A percentile compares a stretch with the other conserved stretches of the same genome.
These are phyloP conservation scores for Colletotrichum chlorophyti DNA, from an alignment of 2,329 filamentous ascomycete genomes.

Conservation along the genomic window DNA sequence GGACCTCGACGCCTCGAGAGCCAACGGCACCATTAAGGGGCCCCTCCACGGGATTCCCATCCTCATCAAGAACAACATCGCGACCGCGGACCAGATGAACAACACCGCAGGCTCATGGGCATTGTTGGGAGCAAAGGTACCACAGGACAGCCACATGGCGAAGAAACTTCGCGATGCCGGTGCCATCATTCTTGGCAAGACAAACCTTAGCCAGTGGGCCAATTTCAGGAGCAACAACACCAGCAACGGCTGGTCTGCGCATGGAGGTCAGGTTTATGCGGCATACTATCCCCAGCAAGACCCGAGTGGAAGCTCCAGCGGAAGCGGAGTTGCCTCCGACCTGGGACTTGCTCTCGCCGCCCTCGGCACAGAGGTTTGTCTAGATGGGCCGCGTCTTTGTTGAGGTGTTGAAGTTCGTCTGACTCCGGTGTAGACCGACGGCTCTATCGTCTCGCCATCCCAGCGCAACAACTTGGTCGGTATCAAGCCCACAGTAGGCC, in stretches of 20 bases:
- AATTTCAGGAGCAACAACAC: slow-evolving; percentile 63
- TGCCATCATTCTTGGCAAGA: slow-evolving; percentile 68
- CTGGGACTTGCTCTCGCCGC: slow-evolving; percentile 65
- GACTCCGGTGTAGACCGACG: no score
- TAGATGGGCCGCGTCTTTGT: slow-evolving; percentile 53
- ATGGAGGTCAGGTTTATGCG: slow-evolving; percentile 66
- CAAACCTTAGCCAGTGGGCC: slow-evolving; percentile 69
- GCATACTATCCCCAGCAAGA: slow-evolving; percentile 68
- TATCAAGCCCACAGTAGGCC: slow-evolving; percentile 71
- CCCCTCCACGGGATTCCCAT: slow-evolving; percentile 70
- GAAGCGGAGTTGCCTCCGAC: slow-evolving; percentile 64
- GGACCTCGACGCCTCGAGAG: slow-evolving; percentile 39
- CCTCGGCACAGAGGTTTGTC: slow-evolving; percentile 66
- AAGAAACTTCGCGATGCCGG: slow-evolving; percentile 65
- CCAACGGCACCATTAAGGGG: slow-evolving; percentile 34
- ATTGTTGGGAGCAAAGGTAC: slow-evolving; percentile 60
- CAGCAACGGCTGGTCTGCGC: slow-evolving; percentile 69
- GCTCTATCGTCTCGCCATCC: slow-evolving; percentile 65
- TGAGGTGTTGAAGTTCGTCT: no score
- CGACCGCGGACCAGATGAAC: slow-evolving; percentile 65
- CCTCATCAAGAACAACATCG: slow-evolving; percentile 71
- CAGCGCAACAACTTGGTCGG: slow-evolving; percentile 65
- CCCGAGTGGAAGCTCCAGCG: slow-evolving; percentile 66
- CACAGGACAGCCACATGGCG: slow-evolving; percentile 62
- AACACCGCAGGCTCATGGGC: slow-evolving; percentile 66